Percentiles rank a stretch among this genome's conserved stretches.
phyloP scores from a whole-genome alignment of 2,329 filamentous ascomycete species.

The Phialophora macrospora region DNA sequence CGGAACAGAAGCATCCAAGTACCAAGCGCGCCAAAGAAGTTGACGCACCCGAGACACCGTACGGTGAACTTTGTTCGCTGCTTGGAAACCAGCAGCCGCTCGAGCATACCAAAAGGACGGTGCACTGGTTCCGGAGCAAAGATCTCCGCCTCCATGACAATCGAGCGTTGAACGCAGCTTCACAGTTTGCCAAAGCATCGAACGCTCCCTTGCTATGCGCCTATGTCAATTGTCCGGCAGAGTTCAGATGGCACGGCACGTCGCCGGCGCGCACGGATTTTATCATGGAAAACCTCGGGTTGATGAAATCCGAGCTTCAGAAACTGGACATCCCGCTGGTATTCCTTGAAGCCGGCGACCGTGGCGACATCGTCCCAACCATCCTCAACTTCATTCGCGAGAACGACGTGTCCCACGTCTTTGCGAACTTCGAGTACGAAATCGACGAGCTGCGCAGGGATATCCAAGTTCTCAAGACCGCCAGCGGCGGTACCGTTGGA shows the following conservation, averaged over 20 bases:
- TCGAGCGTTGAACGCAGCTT: conserved; percentile 53
- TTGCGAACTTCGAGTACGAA: conserved; percentile 55
- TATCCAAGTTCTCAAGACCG: conserved; percentile 49
- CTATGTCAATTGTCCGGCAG: conserved; percentile 54
- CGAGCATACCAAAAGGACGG: conserved; percentile 49
- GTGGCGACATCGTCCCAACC: conserved; percentile 50
- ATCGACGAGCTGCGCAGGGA: conserved; percentile 54
- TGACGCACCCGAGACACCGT: conserved; percentile 51
- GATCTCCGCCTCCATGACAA: conserved; percentile 59
- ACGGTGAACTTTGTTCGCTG: conserved; percentile 48
- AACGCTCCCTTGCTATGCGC: conserved; percentile 52
- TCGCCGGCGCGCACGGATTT: conserved; percentile 56
- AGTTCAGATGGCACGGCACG: conserved; percentile 58
- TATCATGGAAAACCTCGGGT: conserved; percentile 51
- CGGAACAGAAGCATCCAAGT: conserved; percentile 50
- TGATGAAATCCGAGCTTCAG: conserved; percentile 54
- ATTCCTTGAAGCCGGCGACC: conserved; percentile 51
- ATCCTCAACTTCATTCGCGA: conserved; percentile 53
- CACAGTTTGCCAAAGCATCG: conserved; percentile 52
- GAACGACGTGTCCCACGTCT: conserved; percentile 54
- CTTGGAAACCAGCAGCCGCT: conserved; percentile 49
- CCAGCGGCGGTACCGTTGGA: conserved; percentile 40
- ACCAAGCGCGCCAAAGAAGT: conserved; percentile 58
- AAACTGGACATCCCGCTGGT: conserved; percentile 57
- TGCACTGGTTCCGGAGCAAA: conserved; percentile 60